phyloP scores from a whole-genome alignment of 768 basidiomycete species.

The Boletus vinaceobasis region DNA sequence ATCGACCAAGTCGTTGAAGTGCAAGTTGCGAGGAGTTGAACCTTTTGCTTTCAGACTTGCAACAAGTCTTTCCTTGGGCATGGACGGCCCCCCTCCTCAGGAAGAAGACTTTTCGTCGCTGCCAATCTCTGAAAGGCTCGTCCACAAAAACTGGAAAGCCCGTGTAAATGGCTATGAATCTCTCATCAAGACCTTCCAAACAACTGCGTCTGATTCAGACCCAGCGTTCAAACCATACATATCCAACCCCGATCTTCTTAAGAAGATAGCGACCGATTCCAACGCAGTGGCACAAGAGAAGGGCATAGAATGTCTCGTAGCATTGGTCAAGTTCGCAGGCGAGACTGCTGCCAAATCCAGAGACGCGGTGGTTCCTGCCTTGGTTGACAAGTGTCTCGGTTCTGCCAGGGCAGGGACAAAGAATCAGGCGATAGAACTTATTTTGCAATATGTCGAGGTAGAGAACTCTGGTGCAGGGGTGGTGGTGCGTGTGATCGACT shows the following conservation, averaged over 20 bases:
- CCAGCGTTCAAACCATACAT: conserved; percentile 90
- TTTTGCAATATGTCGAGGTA: conserved; percentile 87
- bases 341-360: conserved; percentile 82
- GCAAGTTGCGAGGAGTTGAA: conserved; percentile 2
- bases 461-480: conserved; percentile 87
- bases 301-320: conserved; percentile 83
- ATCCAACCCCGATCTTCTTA: conserved; percentile 71
- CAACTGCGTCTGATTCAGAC: conserved; percentile 89
- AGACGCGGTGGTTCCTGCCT: conserved; percentile 76
- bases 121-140: conserved; percentile 73
- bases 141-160: conserved; percentile 99
- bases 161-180: conserved; percentile 89
- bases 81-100: conserved; percentile 89
- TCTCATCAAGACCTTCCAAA: conserved; percentile 82
- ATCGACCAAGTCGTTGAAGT: conserved; percentile 6
- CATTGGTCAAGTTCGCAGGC: conserved; percentile 88
- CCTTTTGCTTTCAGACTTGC: conserved; percentile 10
- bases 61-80: conserved; percentile 31
- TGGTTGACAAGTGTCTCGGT: conserved; percentile 96
- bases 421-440: conserved; percentile 79
- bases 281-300: conserved; percentile 99
- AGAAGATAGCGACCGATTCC: conserved; percentile 84
- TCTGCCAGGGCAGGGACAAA: conserved; percentile 89
- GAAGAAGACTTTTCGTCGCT: conserved; percentile 91
- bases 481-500: conserved; percentile 61